phyloP scores from a whole-genome alignment of 2,329 filamentous ascomycete genomes.

The Arthrobotrys iridis region DNA sequence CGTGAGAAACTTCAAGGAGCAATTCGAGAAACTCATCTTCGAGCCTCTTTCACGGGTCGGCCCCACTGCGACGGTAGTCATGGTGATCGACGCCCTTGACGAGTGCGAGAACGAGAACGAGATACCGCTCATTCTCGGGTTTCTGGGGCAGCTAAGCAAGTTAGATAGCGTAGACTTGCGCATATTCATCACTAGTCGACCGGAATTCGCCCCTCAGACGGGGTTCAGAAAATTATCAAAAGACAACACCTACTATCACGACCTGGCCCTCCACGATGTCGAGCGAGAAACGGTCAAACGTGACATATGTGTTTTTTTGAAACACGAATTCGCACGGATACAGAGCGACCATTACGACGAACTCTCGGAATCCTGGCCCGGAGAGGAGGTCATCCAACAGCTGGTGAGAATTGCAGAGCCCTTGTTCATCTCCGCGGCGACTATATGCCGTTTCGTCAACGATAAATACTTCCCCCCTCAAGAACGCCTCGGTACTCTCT shows the following conservation, averaged over 20 bases:
- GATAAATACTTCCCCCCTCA: not conserved
- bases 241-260: conserved; percentile 5
- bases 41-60: not conserved
- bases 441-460: not conserved
- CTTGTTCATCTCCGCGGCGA: conserved; percentile 6
- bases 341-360: not conserved
- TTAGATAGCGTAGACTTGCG: conserved; percentile 21
- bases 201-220: not conserved
- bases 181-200: conserved; percentile 28
- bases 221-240: not conserved
- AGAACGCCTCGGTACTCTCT: not conserved
- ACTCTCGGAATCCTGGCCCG: not conserved
- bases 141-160: conserved; percentile 9
- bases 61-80: not conserved
- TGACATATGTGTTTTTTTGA: not conserved
- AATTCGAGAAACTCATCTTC: conserved; percentile 20
- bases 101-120: conserved; percentile 13
- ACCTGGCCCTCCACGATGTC: conserved; percentile 1
- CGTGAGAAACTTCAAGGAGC: conserved; percentile 10
- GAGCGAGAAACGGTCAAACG: not conserved
- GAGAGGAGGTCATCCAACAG: not conserved
- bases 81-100: conserved; percentile 29
- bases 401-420: not conserved
- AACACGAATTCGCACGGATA: not conserved
- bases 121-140: not conserved